Percentiles rank a stretch among this genome's conserved stretches.
Evolutionary conservation across 345 rosid species (phyloP).

Genomic region (Hypericum androsaemum): DNA sequence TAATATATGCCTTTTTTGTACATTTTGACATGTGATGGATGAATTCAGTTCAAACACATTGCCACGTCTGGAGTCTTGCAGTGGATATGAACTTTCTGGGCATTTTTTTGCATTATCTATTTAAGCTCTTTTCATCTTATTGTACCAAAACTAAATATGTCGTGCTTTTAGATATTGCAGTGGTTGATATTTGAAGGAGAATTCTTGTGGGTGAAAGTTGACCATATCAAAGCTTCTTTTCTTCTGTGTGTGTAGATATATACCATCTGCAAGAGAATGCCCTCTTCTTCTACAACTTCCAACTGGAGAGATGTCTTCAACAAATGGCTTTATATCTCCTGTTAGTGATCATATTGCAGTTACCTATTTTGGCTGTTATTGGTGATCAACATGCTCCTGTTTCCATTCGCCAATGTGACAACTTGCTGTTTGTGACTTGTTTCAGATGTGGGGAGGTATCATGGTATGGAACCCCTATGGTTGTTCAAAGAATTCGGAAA

Average conservation of each 20-base stretch:
- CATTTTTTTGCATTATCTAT: too few species aligned
- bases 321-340: slow-evolving; percentile 93
- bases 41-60: too few species aligned
- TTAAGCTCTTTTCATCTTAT: too few species aligned
- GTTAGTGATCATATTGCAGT: slow-evolving; percentile 34
- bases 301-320: slow-evolving; percentile 71
- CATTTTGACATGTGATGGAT: too few species aligned
- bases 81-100: too few species aligned
- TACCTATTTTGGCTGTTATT: slow-evolving; percentile 8
- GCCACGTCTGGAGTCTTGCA: too few species aligned
- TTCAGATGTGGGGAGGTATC: slow-evolving; percentile 97
- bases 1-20: too few species aligned
- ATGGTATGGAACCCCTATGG: slow-evolving; percentile 67
- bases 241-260: slow-evolving; percentile 43
- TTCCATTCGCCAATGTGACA: neutral
- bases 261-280: slow-evolving; percentile 79
- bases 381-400: neutral
- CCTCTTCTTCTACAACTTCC: slow-evolving; percentile 81
- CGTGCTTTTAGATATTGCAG: neutral
- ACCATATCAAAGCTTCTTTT: slow-evolving; percentile 7
- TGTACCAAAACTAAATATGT: neutral
- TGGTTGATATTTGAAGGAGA: neutral
- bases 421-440: slow-evolving; percentile 10
- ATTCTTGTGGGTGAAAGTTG: slow-evolving; percentile 10
- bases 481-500: slow-evolving; percentile 42